Evolutionary conservation across 495 filamentous ascomycete species (phyloP), one percentile per base, ranked within the genome.

Genomic region (Hypoxylon fragiforme): DNA sequence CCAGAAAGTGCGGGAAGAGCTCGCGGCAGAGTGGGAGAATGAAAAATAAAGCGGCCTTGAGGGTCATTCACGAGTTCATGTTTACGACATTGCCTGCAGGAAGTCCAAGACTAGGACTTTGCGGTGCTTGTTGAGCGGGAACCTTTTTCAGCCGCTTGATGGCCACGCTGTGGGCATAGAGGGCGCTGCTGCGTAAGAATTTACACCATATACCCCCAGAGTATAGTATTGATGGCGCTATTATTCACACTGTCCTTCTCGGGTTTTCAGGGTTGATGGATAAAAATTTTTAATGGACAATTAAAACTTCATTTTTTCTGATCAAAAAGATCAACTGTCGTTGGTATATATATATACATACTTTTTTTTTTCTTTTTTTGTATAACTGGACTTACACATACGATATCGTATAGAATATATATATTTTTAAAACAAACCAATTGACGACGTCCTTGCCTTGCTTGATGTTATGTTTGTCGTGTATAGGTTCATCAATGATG

Each of bases 1-100:
- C 67, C 76, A 71, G 45, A 80, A 77, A 32, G 89, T 94, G 1
- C 77, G 92, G 12, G 82, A 87, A 70, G 90, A 96, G 72, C 80
- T 97, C 31, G 58, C 73, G 13, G 64, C 59, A 20, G 80, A 81
- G 41, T 62, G 72, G 57, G 44, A 50, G 35, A 49, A 22, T n/a
- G 16, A 35, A 50, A 11, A 38, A 34, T 30, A 37, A 44, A 9
- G 7, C 37, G 45, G 26, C 9, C 24, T 28, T 14, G n/a, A 14
- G 32, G 42, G 24, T 38, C 35, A 44, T 44, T 54, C 44, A 59
- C 26, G 53, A 57, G 41, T 46, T 57, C 41, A 67, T 40, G 64
- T 45, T 62, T 58, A 62, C 51, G 62, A 65, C 32, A 19, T 50
- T 49, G 43, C 16, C 37, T 16, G 22, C 22, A 19, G 30, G 31